Evolutionary conservation across 2,329 filamentous ascomycete species (phyloP).

Genomic region (Sordariomycetes sp.): DNA sequence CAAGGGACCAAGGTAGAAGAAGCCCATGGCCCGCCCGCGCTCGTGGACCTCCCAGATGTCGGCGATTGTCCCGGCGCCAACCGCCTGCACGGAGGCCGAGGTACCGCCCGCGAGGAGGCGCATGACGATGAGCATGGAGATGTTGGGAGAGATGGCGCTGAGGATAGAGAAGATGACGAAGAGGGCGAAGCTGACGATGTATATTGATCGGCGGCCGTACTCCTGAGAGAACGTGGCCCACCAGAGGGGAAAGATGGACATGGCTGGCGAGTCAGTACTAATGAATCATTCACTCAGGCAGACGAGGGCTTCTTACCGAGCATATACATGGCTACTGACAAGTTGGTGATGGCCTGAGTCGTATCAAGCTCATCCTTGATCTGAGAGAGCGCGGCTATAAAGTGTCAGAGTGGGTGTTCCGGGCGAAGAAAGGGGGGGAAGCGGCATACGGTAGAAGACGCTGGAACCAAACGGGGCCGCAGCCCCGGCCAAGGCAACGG

Average conservation of each 20-base stretch:
- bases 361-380: slow-evolving; percentile 53
- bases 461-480: slow-evolving; percentile 75
- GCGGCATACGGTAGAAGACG: slow-evolving; percentile 65
- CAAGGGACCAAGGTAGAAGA: slow-evolving; percentile 73
- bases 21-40: slow-evolving; percentile 67
- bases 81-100: slow-evolving; percentile 70
- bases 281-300: not conserved
- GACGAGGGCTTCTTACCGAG: slow-evolving; percentile 22
- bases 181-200: slow-evolving; percentile 61
- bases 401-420: not conserved
- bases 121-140: slow-evolving; percentile 69
- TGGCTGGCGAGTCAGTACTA: slow-evolving; percentile 24
- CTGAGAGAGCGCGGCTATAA: slow-evolving; percentile 53
- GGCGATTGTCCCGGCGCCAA: slow-evolving; percentile 73
- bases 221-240: slow-evolving; percentile 75
- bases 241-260: slow-evolving; percentile 80
- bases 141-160: slow-evolving; percentile 57
- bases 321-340: slow-evolving; percentile 74
- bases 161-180: slow-evolving; percentile 63
- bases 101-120: slow-evolving; percentile 65
- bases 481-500: slow-evolving; percentile 66
- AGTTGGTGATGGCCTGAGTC: slow-evolving; percentile 56
- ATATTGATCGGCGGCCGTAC: slow-evolving; percentile 66
- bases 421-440: not conserved
- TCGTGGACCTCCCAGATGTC: slow-evolving; percentile 69